Percentiles rank a stretch among this genome's conserved stretches.
Conservation (phyloP, 2,329 filamentous ascomycete genomes). For the Beauveria asiatica region DNA sequence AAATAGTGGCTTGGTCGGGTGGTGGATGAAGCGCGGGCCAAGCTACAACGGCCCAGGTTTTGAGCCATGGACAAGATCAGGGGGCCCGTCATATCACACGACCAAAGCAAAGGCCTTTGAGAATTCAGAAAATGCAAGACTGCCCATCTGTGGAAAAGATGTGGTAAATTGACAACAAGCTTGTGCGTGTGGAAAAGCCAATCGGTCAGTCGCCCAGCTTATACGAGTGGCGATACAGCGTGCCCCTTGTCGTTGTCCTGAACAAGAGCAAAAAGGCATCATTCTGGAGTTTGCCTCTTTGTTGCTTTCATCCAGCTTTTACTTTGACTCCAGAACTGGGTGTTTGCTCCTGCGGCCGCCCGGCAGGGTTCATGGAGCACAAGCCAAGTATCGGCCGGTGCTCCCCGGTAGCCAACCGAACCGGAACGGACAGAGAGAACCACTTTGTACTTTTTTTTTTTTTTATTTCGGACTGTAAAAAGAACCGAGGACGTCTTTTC, state of each 20-base stretch:
- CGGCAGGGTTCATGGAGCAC: not conserved
- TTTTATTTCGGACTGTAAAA: not conserved
- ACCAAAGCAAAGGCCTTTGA: too few species aligned
- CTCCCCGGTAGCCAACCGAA: not conserved
- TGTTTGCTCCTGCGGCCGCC: not conserved
- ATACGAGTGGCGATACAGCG: too few species aligned
- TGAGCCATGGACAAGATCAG: not conserved
- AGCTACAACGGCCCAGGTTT: not conserved
- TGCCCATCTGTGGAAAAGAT: too few species aligned
- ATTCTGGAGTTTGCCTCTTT: too few species aligned
- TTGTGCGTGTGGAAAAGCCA: not conserved
- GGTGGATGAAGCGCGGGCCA: not conserved
- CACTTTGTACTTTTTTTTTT: not conserved
- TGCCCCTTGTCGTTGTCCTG: too few species aligned
- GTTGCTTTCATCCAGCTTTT: too few species aligned
- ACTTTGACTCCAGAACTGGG: not conserved
- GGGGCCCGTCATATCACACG: not conserved
- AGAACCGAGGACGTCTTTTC: too few species aligned
- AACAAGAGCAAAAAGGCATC: too few species aligned
- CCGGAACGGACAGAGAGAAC: not conserved
- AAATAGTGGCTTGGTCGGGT: not conserved
- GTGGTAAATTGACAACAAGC: not conserved
- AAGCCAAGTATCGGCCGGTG: not conserved
- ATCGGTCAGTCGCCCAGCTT: not conserved
- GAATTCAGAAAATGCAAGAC: too few species aligned